phyloP scores from a whole-genome alignment of 202 grass and related monocot genomes.

The Brachypodium distachyon region DNA sequence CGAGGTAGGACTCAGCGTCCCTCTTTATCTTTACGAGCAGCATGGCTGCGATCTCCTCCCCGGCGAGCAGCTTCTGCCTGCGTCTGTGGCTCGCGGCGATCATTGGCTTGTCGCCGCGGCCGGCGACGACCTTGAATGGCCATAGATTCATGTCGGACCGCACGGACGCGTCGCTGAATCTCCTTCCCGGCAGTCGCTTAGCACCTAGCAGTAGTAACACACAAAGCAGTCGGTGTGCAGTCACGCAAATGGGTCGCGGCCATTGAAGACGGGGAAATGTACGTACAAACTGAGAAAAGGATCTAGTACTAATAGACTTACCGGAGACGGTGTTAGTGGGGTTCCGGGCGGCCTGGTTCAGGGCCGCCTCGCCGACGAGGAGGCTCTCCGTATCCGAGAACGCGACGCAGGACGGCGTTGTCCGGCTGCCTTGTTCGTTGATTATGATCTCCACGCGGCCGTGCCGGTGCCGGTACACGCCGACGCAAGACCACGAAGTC shows the following conservation, averaged over 20 bases:
- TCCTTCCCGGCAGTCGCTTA: neutral
- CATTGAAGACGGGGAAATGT: neutral
- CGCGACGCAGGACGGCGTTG: neutral
- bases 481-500: neutral
- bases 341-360: neutral
- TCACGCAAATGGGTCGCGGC: neutral
- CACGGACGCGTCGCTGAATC: neutral
- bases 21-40: neutral
- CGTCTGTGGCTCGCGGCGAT: neutral
- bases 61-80: neutral
- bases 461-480: neutral
- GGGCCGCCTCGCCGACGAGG: neutral
- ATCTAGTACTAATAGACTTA: neutral
- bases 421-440: neutral
- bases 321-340: neutral
- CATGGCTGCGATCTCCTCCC: constrained; percentile 8
- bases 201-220: neutral
- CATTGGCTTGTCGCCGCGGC: neutral
- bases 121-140: neutral
- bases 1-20: neutral
- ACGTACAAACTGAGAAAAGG: neutral
- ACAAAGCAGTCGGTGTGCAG: neutral
- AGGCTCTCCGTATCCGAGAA: neutral
- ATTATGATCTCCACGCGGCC: neutral
- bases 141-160: neutral